These are phyloP conservation scores for Scheffersomyces lignicola DNA, from an alignment of 1,139 yeast species.

Conservation along the genomic window DNA sequence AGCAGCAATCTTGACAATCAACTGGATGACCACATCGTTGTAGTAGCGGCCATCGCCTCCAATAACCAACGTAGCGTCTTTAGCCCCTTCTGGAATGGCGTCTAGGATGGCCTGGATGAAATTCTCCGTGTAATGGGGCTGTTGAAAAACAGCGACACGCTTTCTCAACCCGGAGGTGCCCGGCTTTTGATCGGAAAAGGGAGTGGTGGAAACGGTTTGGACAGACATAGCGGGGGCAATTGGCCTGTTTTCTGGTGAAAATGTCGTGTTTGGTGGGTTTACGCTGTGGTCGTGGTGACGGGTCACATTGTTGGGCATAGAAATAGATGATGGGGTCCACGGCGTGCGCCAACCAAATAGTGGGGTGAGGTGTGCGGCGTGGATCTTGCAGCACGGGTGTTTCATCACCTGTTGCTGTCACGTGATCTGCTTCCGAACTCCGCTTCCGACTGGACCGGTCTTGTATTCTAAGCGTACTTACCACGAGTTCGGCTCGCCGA, in stretches of 20 bases:
- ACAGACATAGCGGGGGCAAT: slow-evolving; percentile 12
- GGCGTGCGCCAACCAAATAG: no score
- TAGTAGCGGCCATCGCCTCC: slow-evolving; percentile 98
- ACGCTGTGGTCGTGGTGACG: no score
- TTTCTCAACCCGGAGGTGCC: slow-evolving; percentile 97
- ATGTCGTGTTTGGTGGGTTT: neutral
- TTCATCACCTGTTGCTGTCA: no score
- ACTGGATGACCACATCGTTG: slow-evolving; percentile 77
- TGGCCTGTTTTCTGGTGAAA: neutral
- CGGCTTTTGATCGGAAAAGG: slow-evolving; percentile 91
- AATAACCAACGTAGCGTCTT: slow-evolving; percentile 75
- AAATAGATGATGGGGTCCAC: neutral
- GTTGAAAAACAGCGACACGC: slow-evolving; percentile 82
- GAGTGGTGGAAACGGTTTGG: slow-evolving; percentile 54
- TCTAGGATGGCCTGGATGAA: slow-evolving; percentile 84
- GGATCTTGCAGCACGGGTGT: no score
- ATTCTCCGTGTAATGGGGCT: slow-evolving; percentile 84
- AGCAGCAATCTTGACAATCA: slow-evolving; percentile 80
- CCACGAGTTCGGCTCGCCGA: no score
- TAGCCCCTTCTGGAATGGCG: slow-evolving; percentile 87
- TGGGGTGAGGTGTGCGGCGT: no score
- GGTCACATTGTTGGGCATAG: no score
- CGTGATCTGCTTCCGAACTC: no score
- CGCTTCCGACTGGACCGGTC: no score
- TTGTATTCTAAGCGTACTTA: no score